Evolutionary conservation across 495 filamentous ascomycete species (phyloP), one percentile per base, ranked within the genome.

Genomic region (Penicillium desertorum): DNA sequence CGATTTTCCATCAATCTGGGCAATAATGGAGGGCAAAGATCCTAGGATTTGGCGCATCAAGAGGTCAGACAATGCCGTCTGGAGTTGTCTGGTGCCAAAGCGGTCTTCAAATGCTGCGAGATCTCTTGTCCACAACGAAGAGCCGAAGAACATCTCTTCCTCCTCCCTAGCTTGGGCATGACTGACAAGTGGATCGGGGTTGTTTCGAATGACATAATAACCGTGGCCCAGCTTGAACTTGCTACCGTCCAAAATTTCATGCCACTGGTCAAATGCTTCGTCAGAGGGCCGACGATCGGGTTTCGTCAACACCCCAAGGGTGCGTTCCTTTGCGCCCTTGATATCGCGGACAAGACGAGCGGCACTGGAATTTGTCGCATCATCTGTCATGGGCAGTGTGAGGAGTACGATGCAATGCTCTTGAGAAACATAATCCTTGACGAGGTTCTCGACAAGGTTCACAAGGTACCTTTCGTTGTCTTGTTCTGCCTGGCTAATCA

Each of bases 241-340:
- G 4, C 71, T 37, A 0, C 84, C 85, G 0, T 71, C 67, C 12
- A 94, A 70, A 45, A 89, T 85, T 0, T 77, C 67, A 0, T 80
- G 54, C 82, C 87, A 89, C 20, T 83, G 81, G 0, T 63, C 51
- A 27, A 83, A 67, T 1, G 65, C 66, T n/a, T 80, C 76, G 0
- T 71, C 74, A 0, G 58, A 48, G 1, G 82, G 78, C 0, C 90
- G 61, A 0, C 85, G 76, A 61, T 96, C 91, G 0, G 91, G 89
- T 63, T 92, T 96, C 0, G 90, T 95, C 44, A 93, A 76, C 0
- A 92, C 86, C 0, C 91, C 90, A 29, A 93, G 74, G 9, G 86
- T 90, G 4, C 90, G 79, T 7, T 72, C 37, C 1, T 77, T 70
- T 0, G 89, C 89, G 5, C 64, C 66, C n/a, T 79, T 74, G 10